Evolutionary conservation across 2,329 filamentous ascomycete genomes (phyloP).

Genomic region (Zymoseptoria brevis): DNA sequence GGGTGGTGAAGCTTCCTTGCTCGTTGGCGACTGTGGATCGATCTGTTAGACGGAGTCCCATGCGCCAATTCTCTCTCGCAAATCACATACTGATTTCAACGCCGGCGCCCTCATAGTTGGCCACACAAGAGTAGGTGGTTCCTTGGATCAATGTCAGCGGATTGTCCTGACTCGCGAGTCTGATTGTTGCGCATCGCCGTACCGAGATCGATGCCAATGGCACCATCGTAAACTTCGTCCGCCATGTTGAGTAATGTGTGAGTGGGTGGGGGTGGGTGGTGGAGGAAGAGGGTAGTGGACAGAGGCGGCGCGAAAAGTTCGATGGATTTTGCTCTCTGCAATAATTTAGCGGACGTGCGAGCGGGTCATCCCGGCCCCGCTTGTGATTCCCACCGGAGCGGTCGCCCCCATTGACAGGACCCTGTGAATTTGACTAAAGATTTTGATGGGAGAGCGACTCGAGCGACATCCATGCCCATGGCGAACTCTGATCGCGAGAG

Average conservation of each 20-base stretch:
- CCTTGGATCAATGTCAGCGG: constrained; percentile 45
- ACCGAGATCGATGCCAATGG: constrained; percentile 99
- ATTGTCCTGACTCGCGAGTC: neutral
- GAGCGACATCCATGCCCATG: too few relatives aligned
- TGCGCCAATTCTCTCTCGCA: constrained; percentile 3
- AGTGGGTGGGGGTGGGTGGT: constrained; percentile 1
- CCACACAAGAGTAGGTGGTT: constrained; percentile 99
- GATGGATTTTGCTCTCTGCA: too few relatives aligned
- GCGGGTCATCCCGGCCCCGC: neutral
- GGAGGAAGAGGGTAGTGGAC: neutral
- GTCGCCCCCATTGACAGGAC: neutral
- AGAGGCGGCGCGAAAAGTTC: neutral
- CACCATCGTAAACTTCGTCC: constrained; percentile 98
- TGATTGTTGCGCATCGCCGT: constrained; percentile 36
- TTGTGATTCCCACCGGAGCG: neutral
- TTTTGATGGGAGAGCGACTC: neutral
- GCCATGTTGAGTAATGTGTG: constrained; percentile 57
- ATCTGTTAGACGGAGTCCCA: constrained; percentile 6
- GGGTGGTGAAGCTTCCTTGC: constrained; percentile 98
- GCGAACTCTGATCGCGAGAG: too few relatives aligned
- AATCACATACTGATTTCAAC: constrained; percentile 81
- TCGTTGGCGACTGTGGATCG: constrained; percentile 70
- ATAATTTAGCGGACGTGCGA: neutral
- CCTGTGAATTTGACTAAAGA: neutral
- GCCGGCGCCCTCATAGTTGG: constrained; percentile 98